A percentile compares a stretch with the other conserved stretches of the same genome.
Evolutionary conservation across 2,329 filamentous ascomycete species (phyloP).

Genomic region (Fusarium continuum): DNA sequence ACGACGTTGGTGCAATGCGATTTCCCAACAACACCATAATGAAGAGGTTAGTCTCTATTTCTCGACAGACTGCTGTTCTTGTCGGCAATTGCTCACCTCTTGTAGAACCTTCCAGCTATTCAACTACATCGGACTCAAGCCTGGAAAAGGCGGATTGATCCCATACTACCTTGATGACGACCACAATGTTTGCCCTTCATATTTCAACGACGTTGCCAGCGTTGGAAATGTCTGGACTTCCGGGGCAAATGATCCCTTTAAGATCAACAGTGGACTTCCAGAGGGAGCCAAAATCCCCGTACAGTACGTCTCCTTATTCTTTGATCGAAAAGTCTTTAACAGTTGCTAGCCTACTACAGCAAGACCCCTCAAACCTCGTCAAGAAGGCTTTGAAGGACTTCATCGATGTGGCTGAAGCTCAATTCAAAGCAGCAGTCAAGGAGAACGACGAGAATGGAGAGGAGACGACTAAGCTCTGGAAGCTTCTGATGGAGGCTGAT

Average conservation of each 20-base stretch:
- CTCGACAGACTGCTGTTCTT: no score
- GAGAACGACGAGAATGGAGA: background rate
- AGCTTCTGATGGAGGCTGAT: constrained; percentile 22
- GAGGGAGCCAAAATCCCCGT: constrained; percentile 1
- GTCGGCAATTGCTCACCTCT: rapidly evolving
- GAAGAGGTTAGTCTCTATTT: constrained; percentile 19
- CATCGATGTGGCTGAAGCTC: background rate
- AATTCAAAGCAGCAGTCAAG: background rate
- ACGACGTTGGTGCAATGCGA: constrained; percentile 54
- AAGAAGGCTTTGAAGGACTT: background rate
- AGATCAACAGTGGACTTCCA: constrained; percentile 16
- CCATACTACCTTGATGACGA: constrained; percentile 29
- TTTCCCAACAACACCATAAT: constrained; percentile 48
- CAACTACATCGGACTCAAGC: constrained; percentile 21
- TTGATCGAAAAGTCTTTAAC: background rate
- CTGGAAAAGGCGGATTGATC: constrained; percentile 16
- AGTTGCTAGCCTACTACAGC: background rate
- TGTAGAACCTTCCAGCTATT: constrained; percentile 35
- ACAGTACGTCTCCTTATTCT: background rate
- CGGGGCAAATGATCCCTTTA: constrained; percentile 1
- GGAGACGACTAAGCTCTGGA: background rate
- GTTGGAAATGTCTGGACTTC: constrained; percentile 8
- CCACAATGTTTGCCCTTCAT: constrained; percentile 5
- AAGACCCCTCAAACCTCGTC: constrained; percentile 2
- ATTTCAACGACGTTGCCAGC: constrained; percentile 18